Evolutionary conservation across 306 rosid species (phyloP).

Genomic region (Prunus salicina): DNA sequence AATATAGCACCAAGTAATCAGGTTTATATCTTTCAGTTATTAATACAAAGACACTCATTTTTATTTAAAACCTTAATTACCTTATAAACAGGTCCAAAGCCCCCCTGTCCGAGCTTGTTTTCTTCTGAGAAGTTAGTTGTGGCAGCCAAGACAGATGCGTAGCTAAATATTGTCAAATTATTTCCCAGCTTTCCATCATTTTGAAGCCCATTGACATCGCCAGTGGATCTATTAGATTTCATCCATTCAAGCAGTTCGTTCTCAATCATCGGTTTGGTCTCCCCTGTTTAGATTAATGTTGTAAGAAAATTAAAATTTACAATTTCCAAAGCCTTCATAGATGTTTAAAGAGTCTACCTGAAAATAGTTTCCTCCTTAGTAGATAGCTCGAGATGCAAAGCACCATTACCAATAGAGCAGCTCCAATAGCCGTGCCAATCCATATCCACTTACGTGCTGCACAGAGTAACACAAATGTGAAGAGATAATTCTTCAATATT

Average conservation of each 20-base stretch:
- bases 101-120: not conserved
- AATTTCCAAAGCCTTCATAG: too few species aligned
- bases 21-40: too few species aligned
- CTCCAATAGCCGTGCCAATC: not conserved
- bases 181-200: not conserved
- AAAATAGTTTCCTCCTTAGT: not conserved
- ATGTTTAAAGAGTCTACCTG: not conserved
- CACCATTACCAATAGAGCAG: not conserved
- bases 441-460: not conserved
- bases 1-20: not conserved
- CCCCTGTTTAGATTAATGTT: too few species aligned
- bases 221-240: not conserved
- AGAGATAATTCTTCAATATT: too few species aligned
- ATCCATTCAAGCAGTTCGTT: not conserved
- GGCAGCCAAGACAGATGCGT: not conserved
- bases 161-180: not conserved
- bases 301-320: too few species aligned
- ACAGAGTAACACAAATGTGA: not conserved
- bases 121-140: not conserved
- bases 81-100: not conserved
- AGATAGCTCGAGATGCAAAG: not conserved
- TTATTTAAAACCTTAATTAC: not conserved
- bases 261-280: too few species aligned
- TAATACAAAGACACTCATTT: too few species aligned
- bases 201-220: not conserved